Evolutionary conservation across 2,329 filamentous ascomycete genomes (phyloP).

Genomic region (Pseudogymnoascus sp.): DNA sequence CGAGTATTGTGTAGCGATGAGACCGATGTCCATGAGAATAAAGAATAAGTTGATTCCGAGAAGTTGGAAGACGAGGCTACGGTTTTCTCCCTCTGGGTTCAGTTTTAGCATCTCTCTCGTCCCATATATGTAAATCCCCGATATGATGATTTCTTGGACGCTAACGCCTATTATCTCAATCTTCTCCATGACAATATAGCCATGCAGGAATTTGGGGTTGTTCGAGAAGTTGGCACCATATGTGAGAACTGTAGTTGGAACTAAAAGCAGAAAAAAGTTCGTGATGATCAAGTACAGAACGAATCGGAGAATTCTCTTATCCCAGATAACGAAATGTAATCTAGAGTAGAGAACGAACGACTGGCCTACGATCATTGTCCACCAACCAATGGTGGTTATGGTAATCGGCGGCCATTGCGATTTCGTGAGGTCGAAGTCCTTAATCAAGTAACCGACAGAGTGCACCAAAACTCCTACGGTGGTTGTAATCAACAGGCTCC

Average conservation of each 20-base stretch:
- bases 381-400: slow-evolving; percentile 37
- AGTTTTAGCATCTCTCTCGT: slow-evolving; percentile 25
- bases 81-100: slow-evolving; percentile 13
- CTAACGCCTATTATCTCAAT: slow-evolving; percentile 37
- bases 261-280: slow-evolving; percentile 40
- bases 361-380: slow-evolving; percentile 47
- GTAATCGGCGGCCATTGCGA: slow-evolving; percentile 38
- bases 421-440: slow-evolving; percentile 30
- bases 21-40: slow-evolving; percentile 36
- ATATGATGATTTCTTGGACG: slow-evolving; percentile 38
- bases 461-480: slow-evolving; percentile 30
- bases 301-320: slow-evolving; percentile 35
- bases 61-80: slow-evolving; percentile 34
- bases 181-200: slow-evolving; percentile 34
- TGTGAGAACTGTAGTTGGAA: slow-evolving; percentile 42
- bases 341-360: slow-evolving; percentile 48
- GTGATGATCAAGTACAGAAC: slow-evolving; percentile 45
- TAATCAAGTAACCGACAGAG: slow-evolving; percentile 38
- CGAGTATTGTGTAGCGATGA: slow-evolving; percentile 31
- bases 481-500: slow-evolving; percentile 31
- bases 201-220: slow-evolving; percentile 24
- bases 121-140: slow-evolving; percentile 44
- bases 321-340: slow-evolving; percentile 43
- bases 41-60: slow-evolving; percentile 39
- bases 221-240: slow-evolving; percentile 28